phyloP scores from a whole-genome alignment of 768 basidiomycete genomes.

The Boletus patriciae region DNA sequence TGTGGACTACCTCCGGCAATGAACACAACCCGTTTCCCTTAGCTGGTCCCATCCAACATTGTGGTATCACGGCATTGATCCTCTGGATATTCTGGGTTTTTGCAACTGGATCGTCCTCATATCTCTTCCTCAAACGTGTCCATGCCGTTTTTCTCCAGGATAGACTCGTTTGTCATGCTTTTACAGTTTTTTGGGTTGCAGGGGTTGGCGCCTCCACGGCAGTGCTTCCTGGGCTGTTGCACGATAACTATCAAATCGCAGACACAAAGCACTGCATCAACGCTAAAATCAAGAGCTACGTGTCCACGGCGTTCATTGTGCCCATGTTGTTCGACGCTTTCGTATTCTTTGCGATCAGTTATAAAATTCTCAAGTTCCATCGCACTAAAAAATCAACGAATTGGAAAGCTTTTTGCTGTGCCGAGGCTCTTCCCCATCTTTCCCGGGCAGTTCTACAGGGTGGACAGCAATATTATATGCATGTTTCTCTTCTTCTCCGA shows the following conservation, averaged over 20 bases:
- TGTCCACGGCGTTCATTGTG: slow-evolving; percentile 28
- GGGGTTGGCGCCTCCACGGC: slow-evolving; percentile 27
- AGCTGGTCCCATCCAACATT: slow-evolving; percentile 27
- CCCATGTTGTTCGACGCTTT: slow-evolving; percentile 34
- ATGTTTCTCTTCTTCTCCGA: slow-evolving; percentile 1
- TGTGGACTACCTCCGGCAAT: not conserved
- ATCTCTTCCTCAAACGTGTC: slow-evolving; percentile 41
- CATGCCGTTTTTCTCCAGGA: slow-evolving; percentile 35
- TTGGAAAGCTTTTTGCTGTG: slow-evolving; percentile 23
- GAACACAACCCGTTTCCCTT: not conserved
- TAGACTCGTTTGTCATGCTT: slow-evolving; percentile 17
- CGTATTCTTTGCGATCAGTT: slow-evolving; percentile 37
- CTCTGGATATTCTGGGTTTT: slow-evolving; percentile 18
- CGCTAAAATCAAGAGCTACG: slow-evolving; percentile 20
- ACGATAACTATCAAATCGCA: slow-evolving; percentile 30
- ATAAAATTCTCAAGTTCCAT: slow-evolving; percentile 27
- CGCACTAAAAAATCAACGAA: slow-evolving; percentile 4
- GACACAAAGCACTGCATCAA: slow-evolving; percentile 36
- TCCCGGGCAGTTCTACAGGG: slow-evolving; percentile 36
- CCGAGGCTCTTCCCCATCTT: slow-evolving; percentile 31
- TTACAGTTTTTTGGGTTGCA: slow-evolving; percentile 36
- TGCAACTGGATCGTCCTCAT: slow-evolving; percentile 30
- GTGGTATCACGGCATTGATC: slow-evolving; percentile 18
- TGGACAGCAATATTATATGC: slow-evolving; percentile 43
- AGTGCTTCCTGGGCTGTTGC: slow-evolving; percentile 27